Conservation (phyloP, 768 basidiomycete genomes). For the Megacollybia marginata region DNA sequence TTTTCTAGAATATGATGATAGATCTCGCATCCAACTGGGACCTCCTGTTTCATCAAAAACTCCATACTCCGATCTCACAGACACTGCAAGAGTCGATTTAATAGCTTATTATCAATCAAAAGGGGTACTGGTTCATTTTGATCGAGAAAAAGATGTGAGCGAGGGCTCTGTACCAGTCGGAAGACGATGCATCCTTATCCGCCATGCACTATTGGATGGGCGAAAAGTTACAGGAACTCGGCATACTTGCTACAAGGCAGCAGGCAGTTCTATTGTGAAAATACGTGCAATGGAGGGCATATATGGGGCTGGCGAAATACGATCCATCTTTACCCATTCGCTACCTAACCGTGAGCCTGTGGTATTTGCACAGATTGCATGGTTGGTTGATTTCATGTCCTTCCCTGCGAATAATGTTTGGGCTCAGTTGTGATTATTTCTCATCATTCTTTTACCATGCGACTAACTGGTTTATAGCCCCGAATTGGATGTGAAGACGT, state of each 20-base stretch:
- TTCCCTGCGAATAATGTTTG: slow-evolving; percentile 4
- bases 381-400: neutral
- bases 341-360: neutral
- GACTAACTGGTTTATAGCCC: slow-evolving; percentile 6
- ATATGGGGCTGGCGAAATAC: neutral
- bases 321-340: neutral
- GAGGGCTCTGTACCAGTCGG: neutral
- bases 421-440: slow-evolving; percentile 7
- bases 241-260: too few species aligned
- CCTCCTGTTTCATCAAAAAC: too few species aligned
- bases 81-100: too few species aligned
- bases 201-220: neutral
- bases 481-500: slow-evolving; percentile 13
- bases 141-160: slow-evolving; percentile 1
- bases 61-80: too few species aligned
- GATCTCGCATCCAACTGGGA: too few species aligned
- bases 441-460: neutral
- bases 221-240: too few species aligned
- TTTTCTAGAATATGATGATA: too few species aligned
- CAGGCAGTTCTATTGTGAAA: too few species aligned
- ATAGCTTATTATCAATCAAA: too few species aligned
- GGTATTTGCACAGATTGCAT: neutral
- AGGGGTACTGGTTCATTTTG: too few species aligned
- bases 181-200: neutral
- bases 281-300: neutral